Evolutionary conservation across 495 filamentous ascomycete species (phyloP).

Genomic region (Tetracladium setigerum): DNA sequence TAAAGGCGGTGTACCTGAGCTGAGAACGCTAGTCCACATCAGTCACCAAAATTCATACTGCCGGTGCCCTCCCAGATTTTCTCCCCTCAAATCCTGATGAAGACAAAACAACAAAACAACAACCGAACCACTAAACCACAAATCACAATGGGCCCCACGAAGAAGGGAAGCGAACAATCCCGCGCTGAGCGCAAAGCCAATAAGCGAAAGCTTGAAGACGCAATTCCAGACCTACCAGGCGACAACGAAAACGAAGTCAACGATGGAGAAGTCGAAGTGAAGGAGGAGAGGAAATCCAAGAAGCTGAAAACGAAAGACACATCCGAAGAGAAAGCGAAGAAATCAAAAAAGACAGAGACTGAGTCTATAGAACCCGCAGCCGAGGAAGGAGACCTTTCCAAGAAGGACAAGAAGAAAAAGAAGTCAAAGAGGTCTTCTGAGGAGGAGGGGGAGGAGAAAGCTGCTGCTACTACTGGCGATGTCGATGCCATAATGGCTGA

Average conservation of each 20-base stretch:
- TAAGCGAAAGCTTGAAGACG: conserved; percentile 23
- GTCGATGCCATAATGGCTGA: conserved; percentile 37
- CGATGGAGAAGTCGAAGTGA: conserved; percentile 12
- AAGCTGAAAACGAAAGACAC: conserved; percentile 33
- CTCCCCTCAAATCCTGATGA: too few species aligned
- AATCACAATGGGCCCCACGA: conserved; percentile 10
- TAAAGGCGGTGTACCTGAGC: too few species aligned
- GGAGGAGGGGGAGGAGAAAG: conserved; percentile 26
- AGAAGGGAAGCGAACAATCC: conserved; percentile 10
- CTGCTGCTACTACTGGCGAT: conserved; percentile 13
- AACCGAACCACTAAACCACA: too few species aligned
- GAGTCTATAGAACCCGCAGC: conserved; percentile 19
- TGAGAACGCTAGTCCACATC: too few species aligned
- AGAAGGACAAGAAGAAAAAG: conserved; percentile 32
- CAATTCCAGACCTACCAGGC: conserved; percentile 21
- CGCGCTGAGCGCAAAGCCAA: conserved; percentile 23
- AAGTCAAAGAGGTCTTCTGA: conserved; percentile 9
- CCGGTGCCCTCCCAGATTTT: too few species aligned
- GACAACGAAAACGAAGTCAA: conserved; percentile 6
- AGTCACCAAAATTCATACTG: too few species aligned
- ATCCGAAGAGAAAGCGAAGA: conserved; percentile 23
- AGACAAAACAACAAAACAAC: background rate
- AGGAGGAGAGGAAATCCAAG: conserved; percentile 30
- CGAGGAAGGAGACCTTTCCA: conserved; percentile 35
- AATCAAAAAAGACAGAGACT: conserved; percentile 15